Base-by-base conservation (phyloP, 2,329 filamentous ascomycete species). In the Lachnellula suecica region DNA sequence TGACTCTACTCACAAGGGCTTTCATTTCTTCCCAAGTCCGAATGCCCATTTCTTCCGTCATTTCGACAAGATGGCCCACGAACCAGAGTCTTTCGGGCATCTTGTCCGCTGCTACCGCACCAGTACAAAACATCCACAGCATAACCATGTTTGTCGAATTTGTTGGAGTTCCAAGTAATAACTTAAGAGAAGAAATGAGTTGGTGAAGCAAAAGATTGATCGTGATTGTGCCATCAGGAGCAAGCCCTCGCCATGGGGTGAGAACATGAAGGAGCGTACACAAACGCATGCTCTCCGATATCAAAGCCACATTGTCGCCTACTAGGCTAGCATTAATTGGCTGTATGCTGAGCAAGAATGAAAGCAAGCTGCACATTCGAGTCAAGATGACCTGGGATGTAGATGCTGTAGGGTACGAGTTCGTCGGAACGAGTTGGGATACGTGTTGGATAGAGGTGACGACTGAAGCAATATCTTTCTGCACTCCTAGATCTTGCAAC, bases 81-180 rank as follows among this genome's bases (percentile, higher is more conserved):
- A 59, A 57, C 57, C 54, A 59, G 35, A 25, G 27, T 38, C 48
- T 42, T 43, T 53, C 44, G n/a, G 54, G 52, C n/a, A 47, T 25
- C 5, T 37, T 27, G 4, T n/a, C 42, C 2, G 52, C 46, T 5
- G 56, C 38, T 8, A 56, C 44, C 19, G 50, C 57, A 24, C 51
- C 52, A n/a, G 47, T 47, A 8, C 46, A 43, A 3, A 57, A 29
- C 2, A 57, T 50, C 52, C 54, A 59, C 2, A 56, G 27, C 11
- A 51, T 29, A 15, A 51, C 17, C n/a, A 47, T 49, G 11, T 44
- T 51, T 19, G 27, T 45, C 6, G 23, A 8, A 24, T 34, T 25
- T 17, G 10, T 27, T 2, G 23, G 22, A 22, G 13, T 13, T 8
- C n/a, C 9, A 2, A 49, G 31, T 20, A 55, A 17, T n/a, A 23